These are phyloP conservation scores for Gautieria morchelliformis DNA, from an alignment of 768 basidiomycete genomes.

Conservation along the genomic window DNA sequence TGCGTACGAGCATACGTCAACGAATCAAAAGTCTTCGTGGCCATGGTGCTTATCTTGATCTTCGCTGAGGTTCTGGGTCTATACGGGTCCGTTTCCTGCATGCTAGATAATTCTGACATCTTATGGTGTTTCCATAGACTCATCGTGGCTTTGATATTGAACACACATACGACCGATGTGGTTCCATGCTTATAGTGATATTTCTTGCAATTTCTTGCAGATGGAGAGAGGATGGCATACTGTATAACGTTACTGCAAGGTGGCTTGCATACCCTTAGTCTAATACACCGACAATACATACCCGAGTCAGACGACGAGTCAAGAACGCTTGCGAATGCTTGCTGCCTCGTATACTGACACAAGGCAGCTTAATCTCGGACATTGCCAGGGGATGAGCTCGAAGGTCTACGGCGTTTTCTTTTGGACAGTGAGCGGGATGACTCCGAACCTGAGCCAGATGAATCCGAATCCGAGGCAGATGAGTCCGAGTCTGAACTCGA, in stretches of 20 bases:
- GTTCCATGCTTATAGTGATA: constrained; percentile 1
- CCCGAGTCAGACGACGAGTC: not conserved
- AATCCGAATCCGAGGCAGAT: constrained; percentile 35
- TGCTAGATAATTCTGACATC: not conserved
- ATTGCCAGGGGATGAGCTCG: not conserved
- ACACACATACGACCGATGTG: constrained; percentile 53
- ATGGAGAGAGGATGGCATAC: not conserved
- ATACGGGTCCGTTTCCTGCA: constrained; percentile 46
- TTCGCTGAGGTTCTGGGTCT: constrained; percentile 87
- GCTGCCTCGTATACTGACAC: too few species aligned
- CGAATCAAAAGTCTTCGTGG: constrained; percentile 85
- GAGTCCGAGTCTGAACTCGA: constrained; percentile 19
- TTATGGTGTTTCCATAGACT: too few species aligned
- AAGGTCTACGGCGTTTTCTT: constrained; percentile 27
- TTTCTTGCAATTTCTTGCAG: not conserved
- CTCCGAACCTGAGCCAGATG: constrained; percentile 30
- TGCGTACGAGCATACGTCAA: constrained; percentile 88
- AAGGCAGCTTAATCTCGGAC: not conserved
- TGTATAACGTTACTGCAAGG: not conserved
- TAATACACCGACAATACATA: not conserved
- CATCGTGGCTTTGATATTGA: constrained; percentile 88
- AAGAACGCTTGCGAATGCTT: not conserved
- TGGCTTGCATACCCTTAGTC: not conserved
- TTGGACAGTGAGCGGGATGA: constrained; percentile 22
- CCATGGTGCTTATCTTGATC: constrained; percentile 94